Base-by-base conservation (phyloP, 805 yeast species). In the Maudiozyma pseudohumilis region DNA sequence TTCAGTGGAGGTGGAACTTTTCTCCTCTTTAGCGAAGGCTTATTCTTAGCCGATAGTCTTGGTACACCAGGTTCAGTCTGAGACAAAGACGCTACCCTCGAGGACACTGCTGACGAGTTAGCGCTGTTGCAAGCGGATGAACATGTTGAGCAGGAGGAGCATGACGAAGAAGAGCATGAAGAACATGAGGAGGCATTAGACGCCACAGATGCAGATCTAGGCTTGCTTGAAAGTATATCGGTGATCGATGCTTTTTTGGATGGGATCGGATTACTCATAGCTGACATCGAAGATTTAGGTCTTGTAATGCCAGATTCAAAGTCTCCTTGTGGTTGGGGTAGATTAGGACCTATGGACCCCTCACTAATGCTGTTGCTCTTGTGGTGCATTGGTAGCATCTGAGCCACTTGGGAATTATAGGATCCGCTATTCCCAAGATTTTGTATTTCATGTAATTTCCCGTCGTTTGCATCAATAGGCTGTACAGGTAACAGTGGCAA, bases 1-100 rank as follows among this genome's bases (percentile, higher is more conserved):
- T 40, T 34, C 15, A 56, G 41, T 6, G 61, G 59, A 4, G 53
- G 45, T 4, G 61, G 61, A 4, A 56, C 40, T 25, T 38, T 45
- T 16, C 39, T 48, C 30, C 61, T 45, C 34, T 50, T 53, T 21
- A 56, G 36, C 4, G 59, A 50, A n/a, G n/a, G n/a, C 16, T 45
- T 48, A n/a, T 39, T 26, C 11, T 17, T 18, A 3, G 16, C 6
- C n/a, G 23, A 8, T 19, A 34, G 22, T 15, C 19, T 4, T 9
- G 24, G 22, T 3, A 20, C n/a, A 7, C 26, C 7, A 3, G 26
- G 10, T 3, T 12, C 31, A 13, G 4, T 8, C 6, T 13, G 13
- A 5, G 36, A 16, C 6, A 6, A 11, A 18, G 16, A 16, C 5
- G 24, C 27, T 11, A 17, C 6, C 16, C 15, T 27, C n/a, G 40